Evolutionary conservation across 2,329 filamentous ascomycete species (phyloP).

Genomic region (Aphanocladium album): DNA sequence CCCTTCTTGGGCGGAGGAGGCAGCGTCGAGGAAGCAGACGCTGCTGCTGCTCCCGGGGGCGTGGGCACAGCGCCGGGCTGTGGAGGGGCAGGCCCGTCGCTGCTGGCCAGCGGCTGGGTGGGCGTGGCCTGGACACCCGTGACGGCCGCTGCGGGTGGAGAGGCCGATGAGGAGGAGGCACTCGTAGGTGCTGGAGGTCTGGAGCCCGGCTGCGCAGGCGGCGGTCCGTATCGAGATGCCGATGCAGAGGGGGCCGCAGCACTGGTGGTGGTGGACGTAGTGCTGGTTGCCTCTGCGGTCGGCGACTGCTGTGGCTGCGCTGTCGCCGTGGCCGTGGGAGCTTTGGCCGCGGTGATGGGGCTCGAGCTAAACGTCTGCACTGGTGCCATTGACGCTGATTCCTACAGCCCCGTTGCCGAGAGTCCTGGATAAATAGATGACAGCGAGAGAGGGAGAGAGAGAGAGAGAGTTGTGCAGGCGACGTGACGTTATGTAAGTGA

Average conservation of each 20-base stretch:
- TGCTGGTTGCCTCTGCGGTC: slow-evolving; percentile 29
- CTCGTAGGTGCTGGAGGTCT: background rate
- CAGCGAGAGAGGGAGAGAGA: too few relatives aligned
- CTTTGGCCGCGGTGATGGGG: slow-evolving; percentile 54
- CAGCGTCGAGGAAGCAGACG: slow-evolving; percentile 19
- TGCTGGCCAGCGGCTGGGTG: slow-evolving; percentile 33
- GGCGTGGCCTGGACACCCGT: slow-evolving; percentile 35
- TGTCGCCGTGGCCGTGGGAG: slow-evolving; percentile 42
- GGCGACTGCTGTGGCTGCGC: too few relatives aligned
- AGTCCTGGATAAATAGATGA: background rate
- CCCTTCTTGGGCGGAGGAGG: slow-evolving; percentile 50
- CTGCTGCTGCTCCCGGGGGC: slow-evolving; percentile 26
- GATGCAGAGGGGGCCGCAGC: slow-evolving; percentile 24
- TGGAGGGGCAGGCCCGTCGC: slow-evolving; percentile 49
- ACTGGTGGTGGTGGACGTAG: slow-evolving; percentile 13
- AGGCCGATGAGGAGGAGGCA: background rate
- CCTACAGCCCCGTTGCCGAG: background rate
- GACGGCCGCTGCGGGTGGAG: slow-evolving; percentile 27
- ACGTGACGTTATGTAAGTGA: too few relatives aligned
- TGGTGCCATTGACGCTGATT: slow-evolving; percentile 46
- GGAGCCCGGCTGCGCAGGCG: slow-evolving; percentile 42
- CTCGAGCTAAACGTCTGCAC: slow-evolving; percentile 55
- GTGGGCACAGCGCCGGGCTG: slow-evolving; percentile 53
- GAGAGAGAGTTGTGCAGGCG: too few relatives aligned
- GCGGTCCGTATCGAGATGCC: slow-evolving; percentile 23